These are phyloP conservation scores for Fusarium nurragi DNA, from an alignment of 2,329 filamentous ascomycete species.

Conservation along the genomic window DNA sequence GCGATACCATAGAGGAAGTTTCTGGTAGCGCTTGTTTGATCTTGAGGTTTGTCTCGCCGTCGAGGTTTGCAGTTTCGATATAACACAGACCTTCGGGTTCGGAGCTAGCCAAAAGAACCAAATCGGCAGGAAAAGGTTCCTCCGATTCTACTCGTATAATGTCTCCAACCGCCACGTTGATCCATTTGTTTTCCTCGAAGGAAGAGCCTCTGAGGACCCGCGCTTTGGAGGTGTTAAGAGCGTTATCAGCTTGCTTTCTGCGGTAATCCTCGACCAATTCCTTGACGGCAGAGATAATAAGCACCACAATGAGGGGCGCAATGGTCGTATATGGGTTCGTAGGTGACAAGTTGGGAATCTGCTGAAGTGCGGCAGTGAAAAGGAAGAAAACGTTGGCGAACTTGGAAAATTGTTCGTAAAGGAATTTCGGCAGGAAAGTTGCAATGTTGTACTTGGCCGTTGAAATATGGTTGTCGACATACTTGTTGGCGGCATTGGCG, in stretches of 20 bases:
- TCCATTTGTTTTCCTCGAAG: slow-evolving; percentile 91
- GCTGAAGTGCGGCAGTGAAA: slow-evolving; percentile 93
- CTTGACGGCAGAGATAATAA: slow-evolving; percentile 94
- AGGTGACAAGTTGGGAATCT: slow-evolving; percentile 93
- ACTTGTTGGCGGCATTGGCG: slow-evolving; percentile 88
- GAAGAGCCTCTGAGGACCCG: slow-evolving; percentile 82
- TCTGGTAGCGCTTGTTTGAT: slow-evolving; percentile 98
- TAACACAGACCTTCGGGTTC: slow-evolving; percentile 98
- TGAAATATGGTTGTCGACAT: slow-evolving; percentile 95
- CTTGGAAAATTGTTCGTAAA: slow-evolving; percentile 98
- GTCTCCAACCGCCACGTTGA: slow-evolving; percentile 92
- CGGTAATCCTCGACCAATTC: slow-evolving; percentile 94
- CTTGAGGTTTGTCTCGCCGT: slow-evolving; percentile 98
- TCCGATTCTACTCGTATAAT: slow-evolving; percentile 94
- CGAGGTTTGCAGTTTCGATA: slow-evolving; percentile 97
- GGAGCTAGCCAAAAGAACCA: slow-evolving; percentile 91
- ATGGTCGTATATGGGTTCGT: slow-evolving; percentile 98
- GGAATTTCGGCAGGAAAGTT: slow-evolving; percentile 95
- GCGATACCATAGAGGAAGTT: slow-evolving; percentile 86
- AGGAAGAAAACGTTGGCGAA: slow-evolving; percentile 99
- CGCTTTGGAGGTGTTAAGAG: slow-evolving; percentile 88
- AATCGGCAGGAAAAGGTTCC: slow-evolving; percentile 91
- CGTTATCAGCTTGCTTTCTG: slow-evolving; percentile 84
- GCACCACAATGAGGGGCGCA: slow-evolving; percentile 87
- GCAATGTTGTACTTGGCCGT: slow-evolving; percentile 96